Conservation (phyloP, 768 basidiomycete genomes). For the Cubamyces sp. region DNA sequence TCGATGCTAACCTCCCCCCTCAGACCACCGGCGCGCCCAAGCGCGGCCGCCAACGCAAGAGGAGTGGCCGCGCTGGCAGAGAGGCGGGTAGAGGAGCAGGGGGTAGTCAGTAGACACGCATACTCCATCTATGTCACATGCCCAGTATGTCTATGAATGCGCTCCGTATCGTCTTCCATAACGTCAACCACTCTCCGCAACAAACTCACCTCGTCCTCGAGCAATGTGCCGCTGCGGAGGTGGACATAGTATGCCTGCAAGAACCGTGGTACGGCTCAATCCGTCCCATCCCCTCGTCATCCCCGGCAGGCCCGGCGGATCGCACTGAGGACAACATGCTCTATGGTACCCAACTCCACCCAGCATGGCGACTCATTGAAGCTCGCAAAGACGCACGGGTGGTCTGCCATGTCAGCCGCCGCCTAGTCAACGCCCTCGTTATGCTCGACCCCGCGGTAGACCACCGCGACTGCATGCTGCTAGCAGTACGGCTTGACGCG, state of each 20-base stretch:
- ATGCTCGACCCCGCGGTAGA: background rate
- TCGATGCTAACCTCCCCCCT: background rate
- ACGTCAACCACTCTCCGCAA: constrained; percentile 6
- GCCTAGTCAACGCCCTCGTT: background rate
- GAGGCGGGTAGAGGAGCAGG: too few species aligned
- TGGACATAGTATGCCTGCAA: constrained; percentile 2
- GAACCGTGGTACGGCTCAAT: constrained; percentile 8
- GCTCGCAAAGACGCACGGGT: background rate
- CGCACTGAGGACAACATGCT: constrained; percentile 8
- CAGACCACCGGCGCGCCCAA: background rate
- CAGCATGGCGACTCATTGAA: background rate
- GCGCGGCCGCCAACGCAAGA: too few species aligned
- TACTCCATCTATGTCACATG: too few species aligned
- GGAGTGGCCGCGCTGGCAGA: too few species aligned
- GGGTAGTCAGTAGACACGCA: background rate
- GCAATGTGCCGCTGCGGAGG: background rate
- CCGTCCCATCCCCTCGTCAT: constrained; percentile 4
- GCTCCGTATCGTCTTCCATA: background rate
- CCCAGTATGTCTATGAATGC: background rate
- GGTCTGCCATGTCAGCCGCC: constrained; percentile 1
- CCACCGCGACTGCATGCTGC: constrained; percentile 9
- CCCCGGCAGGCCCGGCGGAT: constrained; percentile 2
- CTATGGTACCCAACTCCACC: constrained; percentile 6
- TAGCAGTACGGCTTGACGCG: background rate
- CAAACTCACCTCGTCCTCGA: constrained; percentile 1